These are phyloP conservation scores for Lepidium sativum DNA, from an alignment of 345 rosid species.

Conservation along the genomic window DNA sequence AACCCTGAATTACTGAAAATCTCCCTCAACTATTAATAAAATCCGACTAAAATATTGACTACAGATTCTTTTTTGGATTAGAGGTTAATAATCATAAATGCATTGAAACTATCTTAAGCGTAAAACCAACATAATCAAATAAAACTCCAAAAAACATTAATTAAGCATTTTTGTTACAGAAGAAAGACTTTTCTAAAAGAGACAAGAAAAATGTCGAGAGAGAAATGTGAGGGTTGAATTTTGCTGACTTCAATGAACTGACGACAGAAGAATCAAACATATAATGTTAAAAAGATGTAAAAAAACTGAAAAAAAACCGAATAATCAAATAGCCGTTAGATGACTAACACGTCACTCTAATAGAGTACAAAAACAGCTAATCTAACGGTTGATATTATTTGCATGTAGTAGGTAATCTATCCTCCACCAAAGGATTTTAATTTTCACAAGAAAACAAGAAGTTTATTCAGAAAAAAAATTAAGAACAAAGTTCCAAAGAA, in stretches of 20 bases:
- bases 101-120: not conserved
- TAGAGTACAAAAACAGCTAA: not conserved
- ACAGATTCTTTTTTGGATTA: not conserved
- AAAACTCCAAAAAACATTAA: not conserved
- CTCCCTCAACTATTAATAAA: too few species aligned
- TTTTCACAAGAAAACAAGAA: slow-evolving; percentile 4
- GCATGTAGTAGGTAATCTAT: slow-evolving; percentile 28
- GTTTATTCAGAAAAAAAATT: not conserved
- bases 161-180: not conserved
- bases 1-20: too few species aligned
- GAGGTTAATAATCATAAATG: not conserved
- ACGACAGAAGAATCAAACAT: not conserved
- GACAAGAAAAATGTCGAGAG: not conserved
- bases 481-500: not conserved
- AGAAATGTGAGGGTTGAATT: not conserved
- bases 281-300: not conserved
- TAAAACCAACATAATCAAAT: not conserved
- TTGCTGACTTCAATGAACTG: not conserved
- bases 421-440: slow-evolving; percentile 6
- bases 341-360: slow-evolving; percentile 15
- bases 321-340: slow-evolving; percentile 4
- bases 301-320: not conserved
- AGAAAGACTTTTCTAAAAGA: not conserved
- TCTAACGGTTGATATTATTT: slow-evolving; percentile 13
- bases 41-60: not conserved